A percentile compares a stretch with the other conserved stretches of the same genome.
phyloP scores from a whole-genome alignment of 179 eudicot genomes.

The Gypsophila paniculata region DNA sequence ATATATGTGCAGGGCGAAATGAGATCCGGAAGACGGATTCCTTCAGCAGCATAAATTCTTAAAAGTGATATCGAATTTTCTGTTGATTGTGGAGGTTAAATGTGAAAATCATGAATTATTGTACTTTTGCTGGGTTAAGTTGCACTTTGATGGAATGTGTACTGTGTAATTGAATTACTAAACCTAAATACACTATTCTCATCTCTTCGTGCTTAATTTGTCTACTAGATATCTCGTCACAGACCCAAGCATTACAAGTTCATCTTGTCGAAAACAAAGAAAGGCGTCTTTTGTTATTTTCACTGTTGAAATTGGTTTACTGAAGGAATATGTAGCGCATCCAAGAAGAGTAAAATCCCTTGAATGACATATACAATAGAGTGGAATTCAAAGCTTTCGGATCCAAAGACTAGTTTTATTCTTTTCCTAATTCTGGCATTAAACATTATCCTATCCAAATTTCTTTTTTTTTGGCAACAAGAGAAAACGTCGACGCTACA shows the following conservation, averaged over 20 bases:
- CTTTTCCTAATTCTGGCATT: too few species aligned
- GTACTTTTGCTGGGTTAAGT: neutral
- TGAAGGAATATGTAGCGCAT: too few species aligned
- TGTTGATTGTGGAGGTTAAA: slow-evolving; percentile 10
- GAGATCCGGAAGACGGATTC: neutral
- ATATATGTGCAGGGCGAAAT: slow-evolving; percentile 27
- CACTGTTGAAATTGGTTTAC: too few species aligned
- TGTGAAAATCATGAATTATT: slow-evolving; percentile 12
- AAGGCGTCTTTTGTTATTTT: neutral
- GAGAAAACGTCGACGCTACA: too few species aligned
- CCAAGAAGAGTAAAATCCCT: too few species aligned
- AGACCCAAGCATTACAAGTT: neutral
- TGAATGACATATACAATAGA: too few species aligned
- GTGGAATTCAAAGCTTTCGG: too few species aligned
- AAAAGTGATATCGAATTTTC: neutral
- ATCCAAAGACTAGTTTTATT: too few species aligned
- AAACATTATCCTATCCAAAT: too few species aligned
- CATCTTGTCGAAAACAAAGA: neutral
- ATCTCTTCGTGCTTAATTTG: neutral
- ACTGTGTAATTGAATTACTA: neutral
- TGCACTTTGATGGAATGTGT: slow-evolving; percentile 5
- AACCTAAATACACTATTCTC: neutral
- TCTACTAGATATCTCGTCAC: neutral
- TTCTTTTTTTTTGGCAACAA: too few species aligned
- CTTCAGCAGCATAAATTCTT: neutral